phyloP scores from a whole-genome alignment of 805 yeast species.

The Helenozyma baotianmanensis region DNA sequence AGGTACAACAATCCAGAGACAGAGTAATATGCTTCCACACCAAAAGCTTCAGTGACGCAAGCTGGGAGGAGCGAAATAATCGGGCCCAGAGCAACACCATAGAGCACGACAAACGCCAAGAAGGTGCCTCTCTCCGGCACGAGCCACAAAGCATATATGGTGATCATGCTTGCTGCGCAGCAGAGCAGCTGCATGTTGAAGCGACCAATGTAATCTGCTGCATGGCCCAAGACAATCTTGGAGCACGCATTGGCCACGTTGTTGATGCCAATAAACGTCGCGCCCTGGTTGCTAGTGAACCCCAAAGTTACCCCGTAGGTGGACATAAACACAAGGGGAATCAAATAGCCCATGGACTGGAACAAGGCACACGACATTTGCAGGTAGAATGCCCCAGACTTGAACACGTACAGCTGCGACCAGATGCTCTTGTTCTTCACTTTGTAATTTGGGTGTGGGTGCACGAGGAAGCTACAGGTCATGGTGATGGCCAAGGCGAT shows the following conservation, averaged over 20 bases:
- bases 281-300: conserved; percentile 24
- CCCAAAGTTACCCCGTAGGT: conserved; percentile 28
- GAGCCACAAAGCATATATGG: conserved; percentile 18
- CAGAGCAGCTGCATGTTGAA: conserved; percentile 17
- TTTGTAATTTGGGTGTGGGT: conserved; percentile 7
- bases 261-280: conserved; percentile 30
- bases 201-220: conserved; percentile 16
- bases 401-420: conserved; percentile 13
- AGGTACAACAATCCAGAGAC: conserved; percentile 31
- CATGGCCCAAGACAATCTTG: conserved; percentile 15
- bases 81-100: conserved; percentile 33
- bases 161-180: conserved; percentile 12
- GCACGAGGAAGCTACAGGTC: conserved; percentile 12
- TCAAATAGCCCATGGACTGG: conserved; percentile 33
- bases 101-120: conserved; percentile 27
- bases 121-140: conserved; percentile 19
- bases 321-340: conserved; percentile 31
- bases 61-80: conserved; percentile 30
- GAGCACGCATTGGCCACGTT: conserved; percentile 27
- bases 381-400: conserved; percentile 16
- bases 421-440: conserved; percentile 6
- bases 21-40: conserved; percentile 27
- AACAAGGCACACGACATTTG: conserved; percentile 21
- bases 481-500: conserved; percentile 16
- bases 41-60: conserved; percentile 29